Base-by-base conservation (phyloP, 228 moss, liverwort and hornwort species). In the Sphagnum fallax region DNA sequence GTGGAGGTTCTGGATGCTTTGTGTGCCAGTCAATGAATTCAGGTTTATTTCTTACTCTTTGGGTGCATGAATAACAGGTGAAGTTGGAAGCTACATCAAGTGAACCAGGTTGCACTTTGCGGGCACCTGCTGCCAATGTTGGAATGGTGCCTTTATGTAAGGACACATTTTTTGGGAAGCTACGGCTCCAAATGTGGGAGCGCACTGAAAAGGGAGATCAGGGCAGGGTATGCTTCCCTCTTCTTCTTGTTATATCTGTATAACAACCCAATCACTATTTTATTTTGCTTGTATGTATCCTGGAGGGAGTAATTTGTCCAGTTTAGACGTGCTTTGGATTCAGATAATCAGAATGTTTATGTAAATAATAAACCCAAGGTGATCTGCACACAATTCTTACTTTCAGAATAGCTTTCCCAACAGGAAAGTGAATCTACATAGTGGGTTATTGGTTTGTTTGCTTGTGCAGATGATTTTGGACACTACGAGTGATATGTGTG, bases 61-160 rank as follows among this genome's bases (percentile, higher is more conserved):
- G 32, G 32, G 32, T 32, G 32, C 32, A 32, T 32, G 32, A 32
- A 10, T 59, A 6, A 63, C 75, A 98, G 79, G 89, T 93, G 69
- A 84, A 76, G 67, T 66, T 98, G 58, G 88, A 90, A 69, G 97
- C 90, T 49, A 91, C 75, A 5, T 71, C 83, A 6, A 90, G 87
- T 59, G 66, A 59, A 15, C 87, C 85, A 15, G 97, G 97, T 10
- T 89, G 88, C 69, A 82, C 75, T 5, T 68, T 98, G 70, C 90
- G 92, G 5, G 97, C 97, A n/a, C 97, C 97, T 68, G 92, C 97
- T n/a, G 69, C 94, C 10, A 88, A 91, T 74, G 68, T 79, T 67
- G 97, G 97, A n/a, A 71, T 98, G 75, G 82, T 85, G 16, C 97
- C 97, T 14, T 80, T 86, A 60, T 98, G 97, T 79, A 92, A 75